These are phyloP conservation scores for Pseudogymnoascus sp. DNA, from an alignment of 2,329 filamentous ascomycete species.

Conservation along the genomic window DNA sequence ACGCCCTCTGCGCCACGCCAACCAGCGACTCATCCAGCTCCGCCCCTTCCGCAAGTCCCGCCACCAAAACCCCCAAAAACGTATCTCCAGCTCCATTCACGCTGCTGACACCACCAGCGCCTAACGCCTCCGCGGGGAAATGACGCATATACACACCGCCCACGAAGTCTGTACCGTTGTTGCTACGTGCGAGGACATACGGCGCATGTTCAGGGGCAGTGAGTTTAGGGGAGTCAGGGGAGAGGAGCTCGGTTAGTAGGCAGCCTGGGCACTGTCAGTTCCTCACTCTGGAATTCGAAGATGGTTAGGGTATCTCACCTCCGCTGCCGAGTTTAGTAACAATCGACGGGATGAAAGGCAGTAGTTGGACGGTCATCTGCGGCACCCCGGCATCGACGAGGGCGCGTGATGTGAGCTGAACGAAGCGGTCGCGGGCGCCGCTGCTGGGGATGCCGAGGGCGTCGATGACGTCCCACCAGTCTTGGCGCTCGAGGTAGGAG, in stretches of 20 bases:
- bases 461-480: conserved; percentile 78
- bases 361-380: conserved; percentile 71
- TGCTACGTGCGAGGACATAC: conserved; percentile 62
- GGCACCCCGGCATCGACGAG: conserved; percentile 76
- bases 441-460: conserved; percentile 64
- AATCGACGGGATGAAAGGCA: conserved; percentile 81
- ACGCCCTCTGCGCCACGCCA: conserved; percentile 73
- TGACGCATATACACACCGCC: conserved; percentile 78
- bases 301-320: conserved; percentile 13
- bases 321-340: conserved; percentile 70
- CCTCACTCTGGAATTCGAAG: background rate
- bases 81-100: conserved; percentile 96
- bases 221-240: conserved; percentile 59
- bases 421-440: conserved; percentile 62
- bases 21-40: conserved; percentile 51
- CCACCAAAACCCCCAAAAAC: conserved; percentile 76
- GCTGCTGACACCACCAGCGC: conserved; percentile 60
- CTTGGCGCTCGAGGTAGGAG: conserved; percentile 55
- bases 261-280: conserved; percentile 43
- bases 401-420: conserved; percentile 54
- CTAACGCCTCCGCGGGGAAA: conserved; percentile 52
- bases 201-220: conserved; percentile 51
- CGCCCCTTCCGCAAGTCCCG: conserved; percentile 54
- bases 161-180: conserved; percentile 42
- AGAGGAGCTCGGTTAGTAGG: conserved; percentile 64